phyloP scores from a whole-genome alignment of 2,329 filamentous ascomycete genomes.

The Rosellinia necatrix region DNA sequence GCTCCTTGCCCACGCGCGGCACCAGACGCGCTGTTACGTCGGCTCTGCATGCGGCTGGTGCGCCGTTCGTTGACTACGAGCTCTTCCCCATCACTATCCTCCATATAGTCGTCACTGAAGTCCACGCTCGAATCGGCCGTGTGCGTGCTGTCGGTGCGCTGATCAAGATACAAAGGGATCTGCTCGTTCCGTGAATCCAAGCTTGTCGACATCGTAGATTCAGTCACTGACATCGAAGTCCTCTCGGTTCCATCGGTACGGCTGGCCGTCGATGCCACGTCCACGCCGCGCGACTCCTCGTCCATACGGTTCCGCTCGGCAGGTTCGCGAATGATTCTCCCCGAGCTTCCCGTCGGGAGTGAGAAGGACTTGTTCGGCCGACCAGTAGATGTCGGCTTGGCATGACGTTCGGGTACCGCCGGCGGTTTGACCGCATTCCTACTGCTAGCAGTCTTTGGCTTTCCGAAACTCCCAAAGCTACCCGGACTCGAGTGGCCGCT shows the following conservation, averaged over 20 bases:
- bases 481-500: constrained; percentile 11
- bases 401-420: constrained; percentile 1
- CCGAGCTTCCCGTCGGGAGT: constrained; percentile 7
- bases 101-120: constrained; percentile 38
- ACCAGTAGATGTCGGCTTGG: background rate
- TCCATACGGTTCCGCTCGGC: background rate
- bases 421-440: background rate
- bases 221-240: constrained; percentile 20
- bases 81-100: constrained; percentile 28
- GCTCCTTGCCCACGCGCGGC: background rate
- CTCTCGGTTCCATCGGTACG: constrained; percentile 20
- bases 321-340: constrained; percentile 6
- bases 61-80: constrained; percentile 32
- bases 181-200: constrained; percentile 37
- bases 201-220: constrained; percentile 20
- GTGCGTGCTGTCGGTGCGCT: constrained; percentile 33
- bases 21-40: constrained; percentile 18
- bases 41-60: constrained; percentile 29
- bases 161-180: constrained; percentile 42
- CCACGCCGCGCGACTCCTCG: constrained; percentile 1
- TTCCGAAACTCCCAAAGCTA: constrained; percentile 15
- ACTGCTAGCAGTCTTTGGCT: background rate
- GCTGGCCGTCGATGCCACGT: constrained; percentile 17
- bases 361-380: constrained; percentile 18
- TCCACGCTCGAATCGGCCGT: constrained; percentile 40